These are phyloP conservation scores for Saccharomyces jurei DNA, from an alignment of 805 yeast genomes.

Conservation along the genomic window DNA sequence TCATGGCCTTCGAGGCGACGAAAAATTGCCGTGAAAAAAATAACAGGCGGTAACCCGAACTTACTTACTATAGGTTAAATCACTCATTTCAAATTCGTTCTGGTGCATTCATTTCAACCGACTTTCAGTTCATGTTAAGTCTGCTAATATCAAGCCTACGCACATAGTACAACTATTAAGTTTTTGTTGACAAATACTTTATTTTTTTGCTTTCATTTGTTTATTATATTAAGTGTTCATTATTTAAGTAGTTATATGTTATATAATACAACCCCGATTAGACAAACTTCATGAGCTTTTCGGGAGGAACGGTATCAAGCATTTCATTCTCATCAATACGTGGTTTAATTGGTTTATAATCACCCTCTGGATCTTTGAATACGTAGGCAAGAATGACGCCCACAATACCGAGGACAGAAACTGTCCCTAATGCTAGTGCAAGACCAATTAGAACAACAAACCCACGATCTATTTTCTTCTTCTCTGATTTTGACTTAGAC, in stretches of 20 bases:
- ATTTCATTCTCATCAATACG: constrained; percentile 54
- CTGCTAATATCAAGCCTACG: too few relatives aligned
- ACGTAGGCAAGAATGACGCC: constrained; percentile 31
- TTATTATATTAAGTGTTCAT: neutral
- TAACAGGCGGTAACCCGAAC: neutral
- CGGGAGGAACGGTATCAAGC: constrained; percentile 58
- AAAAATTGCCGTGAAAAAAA: neutral
- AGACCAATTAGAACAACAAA: constrained; percentile 61
- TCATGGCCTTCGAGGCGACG: neutral
- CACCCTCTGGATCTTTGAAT: constrained; percentile 33
- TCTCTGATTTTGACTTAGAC: constrained; percentile 1
- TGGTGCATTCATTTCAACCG: neutral
- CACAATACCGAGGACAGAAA: constrained; percentile 35
- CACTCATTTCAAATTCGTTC: neutral
- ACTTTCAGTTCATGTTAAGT: too few relatives aligned
- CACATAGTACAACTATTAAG: too few relatives aligned
- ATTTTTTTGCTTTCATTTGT: neutral
- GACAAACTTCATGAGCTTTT: constrained; percentile 36
- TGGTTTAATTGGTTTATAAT: constrained; percentile 41
- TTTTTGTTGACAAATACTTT: too few relatives aligned
- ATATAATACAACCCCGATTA: constrained; percentile 12
- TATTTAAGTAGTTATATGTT: neutral
- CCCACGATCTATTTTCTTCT: constrained; percentile 36
- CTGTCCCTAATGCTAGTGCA: constrained; percentile 54
- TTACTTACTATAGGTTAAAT: neutral